Base-by-base conservation (phyloP, 345 rosid genomes). In the Clarkia xantiana region DNA sequence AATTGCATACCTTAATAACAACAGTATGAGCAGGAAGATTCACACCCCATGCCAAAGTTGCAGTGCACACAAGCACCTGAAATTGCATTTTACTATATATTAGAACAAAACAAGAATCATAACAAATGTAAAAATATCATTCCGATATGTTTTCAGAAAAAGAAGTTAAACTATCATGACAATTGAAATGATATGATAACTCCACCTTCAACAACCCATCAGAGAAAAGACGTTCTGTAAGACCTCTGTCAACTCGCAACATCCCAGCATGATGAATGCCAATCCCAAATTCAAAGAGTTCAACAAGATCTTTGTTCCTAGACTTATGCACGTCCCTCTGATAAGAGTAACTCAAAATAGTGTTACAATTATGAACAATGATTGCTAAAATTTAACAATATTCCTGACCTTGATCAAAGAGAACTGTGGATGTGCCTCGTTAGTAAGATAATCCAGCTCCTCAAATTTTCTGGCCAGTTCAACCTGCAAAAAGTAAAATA, bases 31-130 rank as follows among this genome's bases (percentile, higher is more conserved):
- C 97, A 39, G 97, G 97, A 49, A 90, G 70, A 76, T 90, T 90
- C 45, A 90, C 97, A 61, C 97, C 97, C 97, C 97, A 90, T 9
- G 97, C 95, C 70, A 90, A 72, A 66, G 97, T 90, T 69, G 97
- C 95, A 40, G 97, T 90, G 72, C 97, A 90, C 70, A 90, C 91
- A 59, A 90, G 91, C 55, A 86, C 91, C 97, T 90, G 72, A 50
- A 72, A 59, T 42, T 45, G 54, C 46, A 67, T 56, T 55, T 45
- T 58, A 44, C 42, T 49, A 58, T 13, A 23, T 50, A 22, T 36
- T 49, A 51, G n/a, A 18, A 39, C 14, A 44, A 29, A 43, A 10
- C 36, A 29, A 29, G 36, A 29, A 7, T 4, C 5, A 29, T 22
- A 5, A 22, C 25, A 22, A 2, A 22, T 22, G 25, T 22, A 22